A percentile compares a stretch with the other conserved stretches of the same genome.
These are phyloP conservation scores for Pseudonitzschia pungens DNA, from an alignment of 108 stramenopile genomes.

Conservation along the genomic window DNA sequence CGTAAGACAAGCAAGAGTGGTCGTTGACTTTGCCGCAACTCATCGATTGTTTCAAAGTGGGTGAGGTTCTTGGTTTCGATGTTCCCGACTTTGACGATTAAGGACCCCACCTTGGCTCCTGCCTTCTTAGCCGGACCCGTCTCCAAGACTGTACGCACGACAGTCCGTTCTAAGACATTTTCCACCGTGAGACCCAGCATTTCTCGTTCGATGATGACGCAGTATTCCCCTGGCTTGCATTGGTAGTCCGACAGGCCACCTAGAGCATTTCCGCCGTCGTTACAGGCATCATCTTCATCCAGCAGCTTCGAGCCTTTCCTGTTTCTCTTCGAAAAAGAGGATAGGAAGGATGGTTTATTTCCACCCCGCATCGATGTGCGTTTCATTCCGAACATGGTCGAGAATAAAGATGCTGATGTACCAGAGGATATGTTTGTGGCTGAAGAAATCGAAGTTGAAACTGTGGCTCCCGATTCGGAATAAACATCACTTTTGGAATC, in stretches of 20 bases:
- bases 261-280: background rate
- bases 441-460: background rate
- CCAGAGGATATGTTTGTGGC: background rate
- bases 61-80: slow-evolving; percentile 81
- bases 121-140: slow-evolving; percentile 83
- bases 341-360: slow-evolving; percentile 14
- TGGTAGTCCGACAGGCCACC: slow-evolving; percentile 6
- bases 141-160: slow-evolving; percentile 80
- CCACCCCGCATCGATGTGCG: slow-evolving; percentile 19
- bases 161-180: slow-evolving; percentile 87
- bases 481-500: background rate
- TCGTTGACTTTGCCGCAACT: slow-evolving; percentile 78
- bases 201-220: slow-evolving; percentile 74
- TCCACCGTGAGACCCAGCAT: slow-evolving; percentile 91
- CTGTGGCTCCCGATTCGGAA: background rate
- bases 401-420: slow-evolving; percentile 25
- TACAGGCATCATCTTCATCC: slow-evolving; percentile 15
- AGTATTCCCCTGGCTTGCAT: slow-evolving; percentile 53
- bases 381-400: slow-evolving; percentile 32
- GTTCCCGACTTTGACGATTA: slow-evolving; percentile 83
- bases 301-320: slow-evolving; percentile 15
- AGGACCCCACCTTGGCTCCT: slow-evolving; percentile 76
- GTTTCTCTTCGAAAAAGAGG: slow-evolving; percentile 22
- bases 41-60: slow-evolving; percentile 91
- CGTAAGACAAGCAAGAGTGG: slow-evolving; percentile 77